Evolutionary conservation across 2,329 filamentous ascomycete genomes (phyloP), one percentile per base, ranked within the genome.

Genomic region (Cladophialophora carrionii): DNA sequence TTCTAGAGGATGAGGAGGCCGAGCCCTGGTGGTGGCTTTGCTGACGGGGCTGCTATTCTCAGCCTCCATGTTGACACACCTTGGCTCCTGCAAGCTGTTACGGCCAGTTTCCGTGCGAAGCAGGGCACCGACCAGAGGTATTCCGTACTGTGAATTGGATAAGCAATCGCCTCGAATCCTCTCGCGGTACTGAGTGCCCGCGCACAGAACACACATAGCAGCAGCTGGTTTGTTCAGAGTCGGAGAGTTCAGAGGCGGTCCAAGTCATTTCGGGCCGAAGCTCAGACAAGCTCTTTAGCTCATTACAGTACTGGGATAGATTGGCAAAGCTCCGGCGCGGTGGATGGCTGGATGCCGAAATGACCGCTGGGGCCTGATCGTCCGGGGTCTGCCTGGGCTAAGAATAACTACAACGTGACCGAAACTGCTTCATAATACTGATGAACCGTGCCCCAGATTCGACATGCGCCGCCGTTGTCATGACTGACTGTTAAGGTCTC

Each of bases 31-130:
- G 55, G 46, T 58, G 41, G 56, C 56, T 48, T 49, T 46, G 55
- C 55, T 57, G 55, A 57, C 55, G 34, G 34, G 37, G 55, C 34
- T 41, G 37, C 37, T 17, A 41, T 43, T 43, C 37, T 43, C 37
- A 43, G 37, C 37, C 37, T 43, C 37, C 17, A 43, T 43, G 37
- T 43, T 43, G 37, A 43, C 37, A n/a, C 17, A 7, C 34, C 34
- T 17, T 17, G 14, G 34, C 34, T 41, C 26, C 26, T 29, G 26
- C 26, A 29, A 29, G 26, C 26, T 29, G 26, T 29, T 6, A 29
- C 26, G 6, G 26, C 26, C 26, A 29, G 26, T 29, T 29, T 29
- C 26, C 26, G 26, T 29, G 26, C 26, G 26, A 6, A 6, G 37
- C 37, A 43, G 17, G 34, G 1, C 37, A 43, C n/a, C 17, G 14